Conservation (phyloP, 106 monocot species). For the Iris macrosiphon region DNA sequence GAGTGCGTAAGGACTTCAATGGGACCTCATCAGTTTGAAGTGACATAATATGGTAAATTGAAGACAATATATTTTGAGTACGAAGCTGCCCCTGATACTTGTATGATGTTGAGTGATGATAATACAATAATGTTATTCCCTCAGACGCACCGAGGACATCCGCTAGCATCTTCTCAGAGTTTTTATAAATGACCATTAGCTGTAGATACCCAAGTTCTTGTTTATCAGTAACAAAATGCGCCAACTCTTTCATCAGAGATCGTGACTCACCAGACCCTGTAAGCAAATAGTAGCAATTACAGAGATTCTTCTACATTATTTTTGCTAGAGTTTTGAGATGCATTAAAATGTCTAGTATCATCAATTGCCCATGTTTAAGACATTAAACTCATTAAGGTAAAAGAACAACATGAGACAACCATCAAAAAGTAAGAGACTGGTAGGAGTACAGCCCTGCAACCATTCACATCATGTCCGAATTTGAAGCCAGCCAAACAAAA, state of each 20-base stretch:
- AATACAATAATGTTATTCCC: slow-evolving; percentile 63
- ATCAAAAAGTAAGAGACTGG: too few species aligned
- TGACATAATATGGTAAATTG: slow-evolving; percentile 48
- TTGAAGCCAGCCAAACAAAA: too few species aligned
- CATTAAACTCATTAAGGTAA: background rate
- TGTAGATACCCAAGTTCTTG: slow-evolving; percentile 41
- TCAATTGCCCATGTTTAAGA: background rate
- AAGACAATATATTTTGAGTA: slow-evolving; percentile 62
- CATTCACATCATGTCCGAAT: too few species aligned
- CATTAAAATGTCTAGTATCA: background rate
- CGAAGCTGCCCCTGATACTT: slow-evolving; percentile 63
- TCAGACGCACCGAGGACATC: slow-evolving; percentile 64
- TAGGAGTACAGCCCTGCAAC: too few species aligned
- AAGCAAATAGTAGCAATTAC: too few species aligned
- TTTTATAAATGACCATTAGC: slow-evolving; percentile 72
- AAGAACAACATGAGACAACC: too few species aligned
- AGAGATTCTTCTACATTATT: too few species aligned
- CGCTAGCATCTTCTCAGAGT: slow-evolving; percentile 73
- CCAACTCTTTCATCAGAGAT: slow-evolving; percentile 66
- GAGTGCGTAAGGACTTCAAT: slow-evolving; percentile 40
- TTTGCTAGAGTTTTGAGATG: too few species aligned
- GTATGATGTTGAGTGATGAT: slow-evolving; percentile 46
- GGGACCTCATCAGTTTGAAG: slow-evolving; percentile 54
- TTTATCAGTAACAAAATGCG: slow-evolving; percentile 20
- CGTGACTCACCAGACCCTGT: slow-evolving; percentile 92